phyloP scores from a whole-genome alignment of 306 rosid species.

The Calophaca sinica region DNA sequence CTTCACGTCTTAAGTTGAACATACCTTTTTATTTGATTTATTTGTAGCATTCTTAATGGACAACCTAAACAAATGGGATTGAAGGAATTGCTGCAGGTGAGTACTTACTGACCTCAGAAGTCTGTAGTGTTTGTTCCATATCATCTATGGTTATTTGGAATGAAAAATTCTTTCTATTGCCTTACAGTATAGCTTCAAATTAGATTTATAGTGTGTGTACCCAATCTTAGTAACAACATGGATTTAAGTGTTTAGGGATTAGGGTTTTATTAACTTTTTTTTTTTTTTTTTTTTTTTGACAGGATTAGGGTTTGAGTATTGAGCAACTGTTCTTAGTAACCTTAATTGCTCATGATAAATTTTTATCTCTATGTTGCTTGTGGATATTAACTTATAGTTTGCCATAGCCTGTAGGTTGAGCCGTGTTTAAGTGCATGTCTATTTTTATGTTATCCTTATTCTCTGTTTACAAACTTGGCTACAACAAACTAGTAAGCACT shows the following conservation, averaged over 20 bases:
- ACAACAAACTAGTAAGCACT: too few relatives aligned
- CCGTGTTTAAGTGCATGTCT: too few relatives aligned
- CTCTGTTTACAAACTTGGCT: too few relatives aligned
- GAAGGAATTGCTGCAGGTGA: constrained; percentile 86
- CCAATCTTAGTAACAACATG: too few relatives aligned
- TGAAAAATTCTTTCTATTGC: neutral
- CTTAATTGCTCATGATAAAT: too few relatives aligned
- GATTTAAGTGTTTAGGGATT: too few relatives aligned
- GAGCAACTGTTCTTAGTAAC: too few relatives aligned
- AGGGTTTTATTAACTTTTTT: neutral
- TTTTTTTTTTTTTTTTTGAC: neutral
- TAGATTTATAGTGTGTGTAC: neutral
- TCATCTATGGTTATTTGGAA: constrained; percentile 17
- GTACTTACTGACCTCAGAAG: constrained; percentile 13
- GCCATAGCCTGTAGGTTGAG: too few relatives aligned
- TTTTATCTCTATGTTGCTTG: too few relatives aligned
- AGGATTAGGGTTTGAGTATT: too few relatives aligned
- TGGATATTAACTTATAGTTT: too few relatives aligned
- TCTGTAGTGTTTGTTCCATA: constrained; percentile 18
- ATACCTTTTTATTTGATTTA: constrained; percentile 30
- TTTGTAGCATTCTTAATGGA: constrained; percentile 77
- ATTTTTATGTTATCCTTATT: too few relatives aligned
- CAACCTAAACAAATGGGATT: constrained; percentile 91
- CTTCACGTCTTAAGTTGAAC: constrained; percentile 19
- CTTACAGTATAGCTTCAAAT: neutral